Base-by-base conservation (phyloP, 495 filamentous ascomycete species). In the Lepidopterella palustris region DNA sequence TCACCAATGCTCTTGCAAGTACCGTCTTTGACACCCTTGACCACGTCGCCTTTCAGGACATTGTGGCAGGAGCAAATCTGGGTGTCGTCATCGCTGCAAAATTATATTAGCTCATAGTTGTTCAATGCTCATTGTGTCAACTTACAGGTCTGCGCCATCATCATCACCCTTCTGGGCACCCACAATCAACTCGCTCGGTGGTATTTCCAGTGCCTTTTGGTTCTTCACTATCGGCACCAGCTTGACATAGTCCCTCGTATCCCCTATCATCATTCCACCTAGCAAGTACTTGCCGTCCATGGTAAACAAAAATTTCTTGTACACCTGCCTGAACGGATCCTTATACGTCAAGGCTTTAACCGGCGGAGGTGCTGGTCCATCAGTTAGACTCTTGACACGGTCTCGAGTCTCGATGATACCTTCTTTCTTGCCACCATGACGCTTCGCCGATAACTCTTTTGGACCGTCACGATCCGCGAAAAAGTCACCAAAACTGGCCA, bases 241-340 rank as follows among this genome's bases (percentile, higher is more conserved):
- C 68, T 95, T 96, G 73, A 96, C 81, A 70, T 96, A 97, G 72
- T 97, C 92, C 59, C 82, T 86, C 0, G 91, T 96, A 72, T 97
- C 92, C 32, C 92, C 92, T 58, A 97, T 96, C 88, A 97, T 96
- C 92, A 97, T 97, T 2, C 92, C 92, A 18, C 92, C 92, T 5
- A 97, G 82, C 2, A 97, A 76, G 70, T 90, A 93, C 69, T 96
- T 95, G 23, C 92, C 92, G 69, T 97, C 92, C 69, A 86, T 72
- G 1, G 92, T 95, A 65, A 96, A 96, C 5, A 97, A 74, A 72
- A 91, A 97, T 72, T 97, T 97, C 73, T 97, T 96, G 73, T 97
- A 97, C 0, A 96, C 83, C n/a, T 90, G 86, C 59, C 84, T 80
- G 70, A 97, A 96, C 0, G 92, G 92, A 72, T 97, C 92, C 60